Base-by-base conservation (phyloP, 2,329 filamentous ascomycete genomes). In the Colletotrichum chlorophyti region DNA sequence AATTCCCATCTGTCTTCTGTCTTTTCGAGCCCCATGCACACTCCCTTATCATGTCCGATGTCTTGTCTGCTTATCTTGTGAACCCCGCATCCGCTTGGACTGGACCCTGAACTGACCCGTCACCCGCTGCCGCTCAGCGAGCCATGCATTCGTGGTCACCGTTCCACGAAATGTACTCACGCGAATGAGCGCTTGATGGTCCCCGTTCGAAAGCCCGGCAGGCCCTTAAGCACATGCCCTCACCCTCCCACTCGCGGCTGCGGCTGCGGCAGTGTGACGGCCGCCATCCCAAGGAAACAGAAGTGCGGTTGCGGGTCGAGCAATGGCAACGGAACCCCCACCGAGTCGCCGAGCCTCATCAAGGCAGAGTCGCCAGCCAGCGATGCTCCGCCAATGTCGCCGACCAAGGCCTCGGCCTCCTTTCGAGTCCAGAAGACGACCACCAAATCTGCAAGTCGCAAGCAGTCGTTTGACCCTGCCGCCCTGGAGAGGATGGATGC, bases 121-220 rank as follows among this genome's bases (percentile, higher is more conserved):
- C 17, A 24, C 19, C 41, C 14, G 34, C 21, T 46, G 55, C 40
- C 43, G 53, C 42, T 31, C 65, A 91, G 88, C 73, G 85, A 85
- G 79, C 88, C 88, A 68, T 91, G 89, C 70, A 91, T 91, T 65
- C 86, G 88, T 67, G 89, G 89, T 54, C 89, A 91, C 72, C 86
- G 89, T 66, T 91, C 89, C 26, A 90, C 88, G 49, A 90, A 89
- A 77, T 91, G 89, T 72, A 87, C 83, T 43, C 89, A 91, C 69
- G 81, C 79, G 60, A 80, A 81, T 63, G 87, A 90, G 65, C 84
- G 88, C 58, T 75, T 90, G 29, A 85, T 91, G 79, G 78, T 90
- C 4, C 85, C 86, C 19, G 89, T 91, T 14, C 83, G 88, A 62
- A 91, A 91, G 67, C 88, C 89, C 14, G 89, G 89, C 15, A 81